Conservation (phyloP, 2,329 filamentous ascomycete species). For the Bipolaris gigantea region DNA sequence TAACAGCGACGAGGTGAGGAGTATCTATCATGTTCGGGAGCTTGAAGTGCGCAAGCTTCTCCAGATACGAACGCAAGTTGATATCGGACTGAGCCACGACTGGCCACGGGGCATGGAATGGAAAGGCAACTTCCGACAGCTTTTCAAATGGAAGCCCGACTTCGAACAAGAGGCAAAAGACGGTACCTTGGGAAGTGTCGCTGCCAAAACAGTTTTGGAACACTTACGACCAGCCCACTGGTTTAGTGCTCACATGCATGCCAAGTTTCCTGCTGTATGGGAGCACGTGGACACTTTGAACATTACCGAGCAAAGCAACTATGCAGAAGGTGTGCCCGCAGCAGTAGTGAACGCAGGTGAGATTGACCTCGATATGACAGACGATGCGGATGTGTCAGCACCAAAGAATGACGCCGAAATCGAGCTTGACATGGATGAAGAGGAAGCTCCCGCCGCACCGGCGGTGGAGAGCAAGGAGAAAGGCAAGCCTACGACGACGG, state of each 20-base stretch:
- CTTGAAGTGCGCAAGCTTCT: slow-evolving; percentile 88
- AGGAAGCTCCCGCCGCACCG: slow-evolving; percentile 13
- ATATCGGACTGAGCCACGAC: slow-evolving; percentile 91
- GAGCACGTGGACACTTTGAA: slow-evolving; percentile 56
- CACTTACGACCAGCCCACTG: slow-evolving; percentile 80
- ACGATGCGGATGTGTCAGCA: slow-evolving; percentile 44
- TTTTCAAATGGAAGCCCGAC: slow-evolving; percentile 74
- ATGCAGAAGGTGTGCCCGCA: slow-evolving; percentile 3
- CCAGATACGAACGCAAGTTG: slow-evolving; percentile 81
- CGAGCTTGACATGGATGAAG: slow-evolving; percentile 48
- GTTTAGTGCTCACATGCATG: slow-evolving; percentile 90
- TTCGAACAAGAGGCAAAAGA: slow-evolving; percentile 76
- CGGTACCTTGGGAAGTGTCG: slow-evolving; percentile 76
- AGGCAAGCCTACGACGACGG: background rate
- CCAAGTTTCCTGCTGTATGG: slow-evolving; percentile 74
- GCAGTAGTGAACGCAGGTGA: slow-evolving; percentile 60
- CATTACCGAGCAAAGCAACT: slow-evolving; percentile 35
- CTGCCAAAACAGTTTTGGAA: slow-evolving; percentile 79
- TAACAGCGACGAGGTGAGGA: slow-evolving; percentile 71
- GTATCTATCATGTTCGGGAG: slow-evolving; percentile 88
- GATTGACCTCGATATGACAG: slow-evolving; percentile 58
- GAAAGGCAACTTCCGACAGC: slow-evolving; percentile 66
- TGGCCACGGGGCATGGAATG: slow-evolving; percentile 87
- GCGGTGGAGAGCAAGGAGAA: slow-evolving; percentile 13
- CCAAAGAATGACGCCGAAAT: slow-evolving; percentile 41